Base-by-base conservation (phyloP, 352 stramenopile genomes). In the Plasmopara muralis region DNA sequence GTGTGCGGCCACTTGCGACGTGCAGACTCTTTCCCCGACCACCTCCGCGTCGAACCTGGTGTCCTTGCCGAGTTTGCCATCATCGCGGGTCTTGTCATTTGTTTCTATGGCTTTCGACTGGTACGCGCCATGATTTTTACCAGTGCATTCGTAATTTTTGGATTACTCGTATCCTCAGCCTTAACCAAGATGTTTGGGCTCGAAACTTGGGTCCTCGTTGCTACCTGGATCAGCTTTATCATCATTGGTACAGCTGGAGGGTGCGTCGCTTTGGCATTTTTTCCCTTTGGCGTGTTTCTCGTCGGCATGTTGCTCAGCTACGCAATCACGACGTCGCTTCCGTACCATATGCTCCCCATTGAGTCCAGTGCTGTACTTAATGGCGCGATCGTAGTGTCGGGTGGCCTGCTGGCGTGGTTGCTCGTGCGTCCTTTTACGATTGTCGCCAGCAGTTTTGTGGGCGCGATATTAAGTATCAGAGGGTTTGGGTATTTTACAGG, bases 401-500 rank as follows among this genome's bases (percentile, higher is more conserved):
- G 66, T 33, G 77, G 70, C 0, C 33, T 75, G 1, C 56, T 87
- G n/a, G 69, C 69, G n/a, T 77, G 75, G 63, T 56, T 82, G 41
- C 55, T 85, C 1, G 76, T 86, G 39, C 68, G 71, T 29, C 53
- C 66, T 5, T 64, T 85, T 48, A 30, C 74, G 15, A 72, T 89
- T 31, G 50, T 83, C n/a, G 60, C 74, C 33, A 92, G 64, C 34
- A 79, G 73, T 44, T 83, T 85, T 56, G 63, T 86, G 28, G 82
- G 82, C 4, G 73, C 73, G 15, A 59, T 72, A 16, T 54, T 62
- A 40, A 47, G 68, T 9, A 48, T 83, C 3, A 74, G 77, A 69
- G 77, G 78, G 10, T 50, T 92, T n/a, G 82, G 77, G 12, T 85
- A 86, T 45, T 89, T 92, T 37, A 67, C 65, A 39, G 79, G 77